phyloP scores from a whole-genome alignment of 169 alveolate genomes.

The Plasmodium inui region DNA sequence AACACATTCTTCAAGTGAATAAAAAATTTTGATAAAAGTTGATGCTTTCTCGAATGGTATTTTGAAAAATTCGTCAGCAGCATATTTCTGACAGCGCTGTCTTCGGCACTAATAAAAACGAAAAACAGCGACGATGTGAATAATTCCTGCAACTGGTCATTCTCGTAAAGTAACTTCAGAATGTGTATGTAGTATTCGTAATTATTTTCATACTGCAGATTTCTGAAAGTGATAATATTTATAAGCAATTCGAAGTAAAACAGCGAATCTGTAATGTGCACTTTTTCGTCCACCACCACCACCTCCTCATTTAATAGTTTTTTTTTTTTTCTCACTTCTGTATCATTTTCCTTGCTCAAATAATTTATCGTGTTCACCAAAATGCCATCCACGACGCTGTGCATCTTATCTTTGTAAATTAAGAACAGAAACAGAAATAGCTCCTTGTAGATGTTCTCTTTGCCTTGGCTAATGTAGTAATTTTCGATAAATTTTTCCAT shows the following conservation, averaged over 20 bases:
- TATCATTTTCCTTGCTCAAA: background rate
- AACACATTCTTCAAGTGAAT: conserved; percentile 10
- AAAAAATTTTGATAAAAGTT: conserved; percentile 13
- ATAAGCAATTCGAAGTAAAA: conserved; percentile 58
- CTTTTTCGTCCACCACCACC: background rate
- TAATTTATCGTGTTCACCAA: conserved; percentile 27
- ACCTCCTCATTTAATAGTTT: conserved; percentile 1
- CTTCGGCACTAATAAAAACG: conserved; percentile 45
- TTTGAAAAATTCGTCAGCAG: conserved; percentile 45
- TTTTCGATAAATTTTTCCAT: conserved; percentile 74
- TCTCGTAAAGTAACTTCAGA: conserved; percentile 29
- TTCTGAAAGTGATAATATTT: conserved; percentile 34
- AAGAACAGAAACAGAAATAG: conserved; percentile 58
- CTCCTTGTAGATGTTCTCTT: conserved; percentile 60
- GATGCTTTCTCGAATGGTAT: conserved; percentile 52
- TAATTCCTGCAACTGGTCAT: conserved; percentile 36
- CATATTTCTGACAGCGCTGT: conserved; percentile 8
- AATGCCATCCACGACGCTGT: conserved; percentile 56
- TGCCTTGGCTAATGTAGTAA: conserved; percentile 49
- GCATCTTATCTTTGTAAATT: conserved; percentile 68
- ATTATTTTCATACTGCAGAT: conserved; percentile 66
- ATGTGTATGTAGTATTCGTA: conserved; percentile 55
- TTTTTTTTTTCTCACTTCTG: conserved; percentile 31
- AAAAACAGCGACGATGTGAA: conserved; percentile 58
- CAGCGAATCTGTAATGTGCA: conserved; percentile 10